phyloP scores from a whole-genome alignment of 345 rosid species.

The Linum usitatissimum region DNA sequence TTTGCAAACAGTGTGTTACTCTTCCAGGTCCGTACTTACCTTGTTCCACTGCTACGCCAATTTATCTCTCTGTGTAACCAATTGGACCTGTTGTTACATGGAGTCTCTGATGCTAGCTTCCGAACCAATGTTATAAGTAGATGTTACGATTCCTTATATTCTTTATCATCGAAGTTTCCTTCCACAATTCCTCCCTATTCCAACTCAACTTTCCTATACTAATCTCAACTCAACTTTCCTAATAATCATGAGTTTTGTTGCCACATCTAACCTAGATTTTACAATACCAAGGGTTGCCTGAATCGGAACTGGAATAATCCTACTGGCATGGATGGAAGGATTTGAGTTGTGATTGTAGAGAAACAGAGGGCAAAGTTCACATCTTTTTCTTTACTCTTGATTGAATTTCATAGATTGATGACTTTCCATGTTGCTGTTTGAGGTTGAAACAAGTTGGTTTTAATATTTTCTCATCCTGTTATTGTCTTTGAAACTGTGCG shows the following conservation, averaged over 20 bases:
- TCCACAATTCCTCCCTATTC: too few species aligned
- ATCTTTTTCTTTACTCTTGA: not conserved
- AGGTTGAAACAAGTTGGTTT: not conserved
- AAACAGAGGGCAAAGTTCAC: not conserved
- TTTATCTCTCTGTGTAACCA: not conserved
- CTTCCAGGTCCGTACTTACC: slow-evolving; percentile 29
- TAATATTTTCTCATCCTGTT: not conserved
- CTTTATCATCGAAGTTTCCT: too few species aligned
- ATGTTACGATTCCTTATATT: too few species aligned
- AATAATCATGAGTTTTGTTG: too few species aligned
- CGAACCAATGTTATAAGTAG: too few species aligned
- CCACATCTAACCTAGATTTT: too few species aligned
- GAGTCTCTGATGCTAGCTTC: too few species aligned
- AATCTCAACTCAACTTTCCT: too few species aligned
- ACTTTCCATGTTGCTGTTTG: not conserved
- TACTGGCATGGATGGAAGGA: not conserved
- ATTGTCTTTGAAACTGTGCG: not conserved
- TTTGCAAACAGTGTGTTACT: slow-evolving; percentile 44
- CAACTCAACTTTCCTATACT: too few species aligned
- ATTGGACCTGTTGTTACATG: too few species aligned
- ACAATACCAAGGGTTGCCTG: too few species aligned
- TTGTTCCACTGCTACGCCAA: not conserved
- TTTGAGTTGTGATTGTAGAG: not conserved
- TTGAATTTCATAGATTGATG: not conserved
- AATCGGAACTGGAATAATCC: too few species aligned